Conservation (phyloP, 768 basidiomycete species). For the Leccinum barrowsii region DNA sequence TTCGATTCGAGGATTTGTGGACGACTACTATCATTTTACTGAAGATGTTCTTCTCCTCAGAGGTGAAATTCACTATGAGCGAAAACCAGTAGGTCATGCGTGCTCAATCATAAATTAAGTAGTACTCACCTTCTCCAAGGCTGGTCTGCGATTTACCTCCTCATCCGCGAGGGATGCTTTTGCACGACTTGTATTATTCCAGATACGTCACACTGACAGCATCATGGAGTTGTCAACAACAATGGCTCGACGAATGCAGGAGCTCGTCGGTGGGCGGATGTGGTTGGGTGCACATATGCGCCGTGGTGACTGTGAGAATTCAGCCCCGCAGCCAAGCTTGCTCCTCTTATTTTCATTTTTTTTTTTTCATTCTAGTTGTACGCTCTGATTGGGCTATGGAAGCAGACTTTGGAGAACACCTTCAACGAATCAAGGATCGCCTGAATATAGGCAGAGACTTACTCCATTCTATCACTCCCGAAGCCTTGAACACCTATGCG, state of each 20-base stretch:
- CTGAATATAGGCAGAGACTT: slow-evolving; percentile 19
- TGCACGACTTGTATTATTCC: slow-evolving; percentile 31
- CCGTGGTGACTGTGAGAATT: slow-evolving; percentile 38
- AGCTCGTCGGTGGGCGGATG: slow-evolving; percentile 29
- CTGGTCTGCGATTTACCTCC: slow-evolving; percentile 33
- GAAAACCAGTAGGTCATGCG: slow-evolving; percentile 36
- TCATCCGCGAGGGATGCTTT: slow-evolving; percentile 30
- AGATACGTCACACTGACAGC: slow-evolving; percentile 26
- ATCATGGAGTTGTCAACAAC: slow-evolving; percentile 27
- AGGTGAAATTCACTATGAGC: slow-evolving; percentile 38
- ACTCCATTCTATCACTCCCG: slow-evolving; percentile 16
- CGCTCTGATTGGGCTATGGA: slow-evolving; percentile 37
- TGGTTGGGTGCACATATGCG: slow-evolving; percentile 46
- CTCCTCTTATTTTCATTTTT: neutral
- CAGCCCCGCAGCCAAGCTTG: no score
- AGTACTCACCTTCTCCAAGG: slow-evolving; percentile 22
- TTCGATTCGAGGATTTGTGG: slow-evolving; percentile 37
- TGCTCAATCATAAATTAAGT: neutral
- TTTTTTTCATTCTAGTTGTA: slow-evolving; percentile 20
- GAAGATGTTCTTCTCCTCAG: slow-evolving; percentile 39
- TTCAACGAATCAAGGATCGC: slow-evolving; percentile 31
- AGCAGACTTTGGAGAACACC: slow-evolving; percentile 32
- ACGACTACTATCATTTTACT: slow-evolving; percentile 34
- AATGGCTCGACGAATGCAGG: slow-evolving; percentile 33
- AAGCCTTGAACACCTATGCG: slow-evolving; percentile 19